phyloP scores from a whole-genome alignment of 2,329 filamentous ascomycete species.

The Magnaporthiopsis rhizophila region DNA sequence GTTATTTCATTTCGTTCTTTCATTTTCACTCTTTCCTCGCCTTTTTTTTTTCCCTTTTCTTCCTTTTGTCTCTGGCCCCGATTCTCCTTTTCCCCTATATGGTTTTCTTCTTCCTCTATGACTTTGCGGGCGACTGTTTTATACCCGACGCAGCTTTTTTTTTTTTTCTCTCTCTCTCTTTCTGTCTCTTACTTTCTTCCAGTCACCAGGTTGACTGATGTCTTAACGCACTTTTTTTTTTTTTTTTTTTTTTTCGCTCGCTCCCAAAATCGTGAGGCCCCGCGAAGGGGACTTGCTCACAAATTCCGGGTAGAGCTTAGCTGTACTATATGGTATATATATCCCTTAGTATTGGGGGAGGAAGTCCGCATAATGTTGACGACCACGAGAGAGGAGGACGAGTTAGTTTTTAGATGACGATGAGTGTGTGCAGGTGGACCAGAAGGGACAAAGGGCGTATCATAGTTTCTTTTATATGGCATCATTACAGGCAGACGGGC shows the following conservation, averaged over 20 bases:
- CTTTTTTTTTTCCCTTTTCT: constrained; percentile 10
- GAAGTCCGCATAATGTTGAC: neutral
- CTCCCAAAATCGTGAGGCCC: neutral
- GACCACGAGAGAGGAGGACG: neutral
- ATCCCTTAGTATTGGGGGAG: neutral
- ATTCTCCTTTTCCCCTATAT: constrained; percentile 20
- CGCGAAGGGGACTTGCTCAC: neutral
- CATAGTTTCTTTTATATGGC: neutral
- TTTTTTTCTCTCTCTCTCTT: constrained; percentile 18
- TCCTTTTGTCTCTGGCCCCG: constrained; percentile 13
- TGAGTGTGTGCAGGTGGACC: neutral
- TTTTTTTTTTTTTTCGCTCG: neutral
- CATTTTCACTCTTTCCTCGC: neutral
- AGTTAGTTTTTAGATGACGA: neutral
- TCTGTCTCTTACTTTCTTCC: constrained; percentile 18
- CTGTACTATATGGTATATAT: neutral
- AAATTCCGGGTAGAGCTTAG: neutral
- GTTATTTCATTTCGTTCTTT: neutral
- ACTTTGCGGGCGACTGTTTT: constrained; percentile 27
- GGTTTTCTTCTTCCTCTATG: constrained; percentile 22
- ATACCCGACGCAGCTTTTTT: constrained; percentile 29
- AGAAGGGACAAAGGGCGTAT: neutral
- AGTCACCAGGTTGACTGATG: neutral
- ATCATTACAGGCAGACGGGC: neutral
- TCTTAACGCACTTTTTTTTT: neutral